Conservation (phyloP, 1,284 basidiomycete species). For the Pisolithus thermaeus region DNA sequence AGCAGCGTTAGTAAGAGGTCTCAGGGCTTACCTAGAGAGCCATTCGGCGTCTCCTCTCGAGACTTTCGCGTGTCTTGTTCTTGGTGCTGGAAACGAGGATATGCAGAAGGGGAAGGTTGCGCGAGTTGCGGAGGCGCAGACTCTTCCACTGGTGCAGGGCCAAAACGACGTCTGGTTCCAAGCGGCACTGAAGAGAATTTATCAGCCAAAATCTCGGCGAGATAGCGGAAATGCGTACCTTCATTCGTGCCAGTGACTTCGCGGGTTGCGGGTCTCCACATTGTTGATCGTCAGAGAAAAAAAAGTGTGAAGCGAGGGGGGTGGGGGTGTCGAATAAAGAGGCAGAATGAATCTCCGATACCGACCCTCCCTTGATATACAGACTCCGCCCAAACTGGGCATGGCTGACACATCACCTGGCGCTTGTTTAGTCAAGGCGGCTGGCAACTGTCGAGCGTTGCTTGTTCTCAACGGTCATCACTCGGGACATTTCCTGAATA, state of each 20-base stretch:
- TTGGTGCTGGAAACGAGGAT: slow-evolving; percentile 59
- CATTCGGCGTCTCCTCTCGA: slow-evolving; percentile 56
- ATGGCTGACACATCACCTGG: slow-evolving; percentile 23
- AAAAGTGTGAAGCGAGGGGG: slow-evolving; percentile 5
- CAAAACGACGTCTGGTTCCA: slow-evolving; percentile 83
- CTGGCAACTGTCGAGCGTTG: not conserved
- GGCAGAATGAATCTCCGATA: slow-evolving; percentile 32
- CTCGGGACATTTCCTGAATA: not conserved
- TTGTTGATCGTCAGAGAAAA: slow-evolving; percentile 34
- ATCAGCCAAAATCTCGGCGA: slow-evolving; percentile 6
- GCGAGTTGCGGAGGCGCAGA: slow-evolving; percentile 71
- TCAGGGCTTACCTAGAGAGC: slow-evolving; percentile 51
- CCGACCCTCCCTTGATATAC: slow-evolving; percentile 13
- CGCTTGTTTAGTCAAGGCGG: not conserved
- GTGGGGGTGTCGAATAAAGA: slow-evolving; percentile 14
- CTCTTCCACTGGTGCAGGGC: slow-evolving; percentile 74
- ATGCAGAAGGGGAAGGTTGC: slow-evolving; percentile 79
- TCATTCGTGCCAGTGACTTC: slow-evolving; percentile 83
- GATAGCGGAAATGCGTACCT: slow-evolving; percentile 36
- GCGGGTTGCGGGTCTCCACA: slow-evolving; percentile 87
- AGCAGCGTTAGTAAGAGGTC: slow-evolving; percentile 26
- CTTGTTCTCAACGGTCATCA: not conserved
- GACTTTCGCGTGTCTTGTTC: slow-evolving; percentile 52
- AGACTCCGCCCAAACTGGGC: slow-evolving; percentile 29
- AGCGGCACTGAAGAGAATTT: slow-evolving; percentile 50